Evolutionary conservation across 192 early-diverging fungal genomes (phyloP).

Genomic region (Lunasporangiospora selenospora): DNA sequence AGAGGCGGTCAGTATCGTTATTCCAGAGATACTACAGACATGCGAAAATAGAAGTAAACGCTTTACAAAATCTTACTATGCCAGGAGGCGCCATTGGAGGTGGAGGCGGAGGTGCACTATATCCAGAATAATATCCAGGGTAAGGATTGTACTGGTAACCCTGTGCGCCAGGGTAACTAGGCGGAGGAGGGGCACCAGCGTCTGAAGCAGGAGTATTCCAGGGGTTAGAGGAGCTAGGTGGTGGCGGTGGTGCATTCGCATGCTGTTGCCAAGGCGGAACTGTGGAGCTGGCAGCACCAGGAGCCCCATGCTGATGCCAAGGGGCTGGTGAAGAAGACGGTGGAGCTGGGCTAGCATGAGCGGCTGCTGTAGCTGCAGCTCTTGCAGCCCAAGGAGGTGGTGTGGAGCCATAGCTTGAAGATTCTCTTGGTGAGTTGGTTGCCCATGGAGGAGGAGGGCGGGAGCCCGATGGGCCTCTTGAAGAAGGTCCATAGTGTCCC

Average conservation of each 20-base stretch:
- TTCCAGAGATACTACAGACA: not conserved
- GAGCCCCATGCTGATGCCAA: conserved; percentile 45
- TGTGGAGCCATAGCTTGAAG: conserved; percentile 7
- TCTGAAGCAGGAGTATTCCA: conserved; percentile 22
- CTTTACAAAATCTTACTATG: conserved; percentile 6
- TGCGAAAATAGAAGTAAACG: not conserved
- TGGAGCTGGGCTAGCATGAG: conserved; percentile 6
- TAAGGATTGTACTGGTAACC: conserved; percentile 23
- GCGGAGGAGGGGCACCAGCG: conserved; percentile 18
- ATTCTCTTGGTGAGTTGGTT: conserved; percentile 11
- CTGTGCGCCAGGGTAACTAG: conserved; percentile 19
- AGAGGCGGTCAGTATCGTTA: not conserved
- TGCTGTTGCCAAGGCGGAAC: conserved; percentile 26
- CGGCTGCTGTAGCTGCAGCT: conserved; percentile 19
- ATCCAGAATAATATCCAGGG: conserved; percentile 20
- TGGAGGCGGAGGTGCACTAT: conserved; percentile 31
- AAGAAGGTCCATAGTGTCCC: conserved; percentile 29
- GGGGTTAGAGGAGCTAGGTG: conserved; percentile 9
- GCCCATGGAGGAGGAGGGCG: conserved; percentile 43
- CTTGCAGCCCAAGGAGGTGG: conserved; percentile 37
- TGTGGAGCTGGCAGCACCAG: conserved; percentile 27
- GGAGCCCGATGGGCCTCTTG: conserved; percentile 25
- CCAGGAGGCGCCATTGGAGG: conserved; percentile 24
- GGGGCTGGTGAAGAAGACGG: conserved; percentile 30
- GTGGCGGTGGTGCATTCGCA: conserved; percentile 22